These are phyloP conservation scores for Cryptococcus deneoformans DNA, from an alignment of 1,284 basidiomycete genomes.

Conservation along the genomic window DNA sequence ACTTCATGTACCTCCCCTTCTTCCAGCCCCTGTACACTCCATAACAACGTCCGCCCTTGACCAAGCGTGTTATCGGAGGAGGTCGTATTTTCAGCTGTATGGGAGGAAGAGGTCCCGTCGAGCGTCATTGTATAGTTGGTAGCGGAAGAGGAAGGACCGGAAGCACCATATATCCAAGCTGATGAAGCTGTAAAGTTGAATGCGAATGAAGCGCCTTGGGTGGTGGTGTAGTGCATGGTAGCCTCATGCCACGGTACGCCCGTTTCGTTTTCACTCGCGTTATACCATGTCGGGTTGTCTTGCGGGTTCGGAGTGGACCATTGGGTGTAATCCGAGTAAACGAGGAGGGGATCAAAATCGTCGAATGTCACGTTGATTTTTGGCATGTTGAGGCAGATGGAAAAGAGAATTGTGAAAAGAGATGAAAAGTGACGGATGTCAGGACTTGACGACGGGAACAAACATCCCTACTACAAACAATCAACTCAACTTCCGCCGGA, in stretches of 20 bases:
- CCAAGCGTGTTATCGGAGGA: conserved; percentile 12
- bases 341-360: conserved; percentile 49
- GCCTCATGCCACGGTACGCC: conserved; percentile 44
- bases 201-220: conserved; percentile 21
- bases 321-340: conserved; percentile 29
- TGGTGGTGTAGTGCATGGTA: conserved; percentile 39
- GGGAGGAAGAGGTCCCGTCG: conserved; percentile 21
- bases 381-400: conserved; percentile 6
- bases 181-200: conserved; percentile 36
- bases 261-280: conserved; percentile 30
- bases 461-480: no score
- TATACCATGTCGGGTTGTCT: conserved; percentile 42
- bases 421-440: background rate
- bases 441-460: no score
- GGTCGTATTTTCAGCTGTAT: conserved; percentile 16
- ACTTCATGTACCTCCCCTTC: conserved; percentile 24
- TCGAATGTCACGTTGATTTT: conserved; percentile 42
- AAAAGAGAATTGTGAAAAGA: background rate
- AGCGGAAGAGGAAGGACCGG: conserved; percentile 16
- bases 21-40: conserved; percentile 17
- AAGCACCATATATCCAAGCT: conserved; percentile 40
- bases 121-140: conserved; percentile 38
- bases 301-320: conserved; percentile 49
- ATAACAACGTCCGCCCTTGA: conserved; percentile 29
- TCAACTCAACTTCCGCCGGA: no score